Evolutionary conservation across 805 yeast species (phyloP).

Genomic region (Metschnikowia colocasiae): DNA sequence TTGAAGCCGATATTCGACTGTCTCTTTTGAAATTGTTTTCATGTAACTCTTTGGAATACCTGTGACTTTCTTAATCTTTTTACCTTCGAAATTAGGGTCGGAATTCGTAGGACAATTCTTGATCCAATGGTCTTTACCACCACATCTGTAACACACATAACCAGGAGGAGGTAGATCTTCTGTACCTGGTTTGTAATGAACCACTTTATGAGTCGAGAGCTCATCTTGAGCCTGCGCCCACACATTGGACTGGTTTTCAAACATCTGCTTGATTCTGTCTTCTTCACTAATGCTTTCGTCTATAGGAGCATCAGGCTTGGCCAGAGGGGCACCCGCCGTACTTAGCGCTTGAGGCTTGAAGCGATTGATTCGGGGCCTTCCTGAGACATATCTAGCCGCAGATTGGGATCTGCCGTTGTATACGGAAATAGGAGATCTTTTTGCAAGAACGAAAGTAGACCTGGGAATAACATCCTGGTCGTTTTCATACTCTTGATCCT

Average conservation of each 20-base stretch:
- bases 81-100: constrained; percentile 93
- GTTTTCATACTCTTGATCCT: constrained; percentile 70
- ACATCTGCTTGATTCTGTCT: constrained; percentile 85
- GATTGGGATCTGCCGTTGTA: constrained; percentile 30
- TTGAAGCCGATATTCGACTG: constrained; percentile 50
- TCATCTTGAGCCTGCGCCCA: constrained; percentile 95
- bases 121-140: constrained; percentile 90
- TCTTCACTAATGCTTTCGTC: constrained; percentile 65
- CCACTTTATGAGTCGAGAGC: constrained; percentile 80
- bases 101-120: constrained; percentile 91
- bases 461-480: constrained; percentile 91
- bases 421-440: constrained; percentile 57
- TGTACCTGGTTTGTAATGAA: constrained; percentile 49
- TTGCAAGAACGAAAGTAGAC: constrained; percentile 77
- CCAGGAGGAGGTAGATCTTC: constrained; percentile 93
- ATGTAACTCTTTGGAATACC: constrained; percentile 96
- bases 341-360: constrained; percentile 35
- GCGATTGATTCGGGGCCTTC: constrained; percentile 53
- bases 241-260: constrained; percentile 86
- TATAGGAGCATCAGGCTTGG: constrained; percentile 20
- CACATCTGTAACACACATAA: constrained; percentile 94
- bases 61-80: constrained; percentile 84
- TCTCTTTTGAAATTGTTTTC: constrained; percentile 79
- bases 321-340: constrained; percentile 18
- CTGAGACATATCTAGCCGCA: constrained; percentile 67